Base-by-base conservation (phyloP, 2,329 filamentous ascomycete species). In the Fusarium sp. region DNA sequence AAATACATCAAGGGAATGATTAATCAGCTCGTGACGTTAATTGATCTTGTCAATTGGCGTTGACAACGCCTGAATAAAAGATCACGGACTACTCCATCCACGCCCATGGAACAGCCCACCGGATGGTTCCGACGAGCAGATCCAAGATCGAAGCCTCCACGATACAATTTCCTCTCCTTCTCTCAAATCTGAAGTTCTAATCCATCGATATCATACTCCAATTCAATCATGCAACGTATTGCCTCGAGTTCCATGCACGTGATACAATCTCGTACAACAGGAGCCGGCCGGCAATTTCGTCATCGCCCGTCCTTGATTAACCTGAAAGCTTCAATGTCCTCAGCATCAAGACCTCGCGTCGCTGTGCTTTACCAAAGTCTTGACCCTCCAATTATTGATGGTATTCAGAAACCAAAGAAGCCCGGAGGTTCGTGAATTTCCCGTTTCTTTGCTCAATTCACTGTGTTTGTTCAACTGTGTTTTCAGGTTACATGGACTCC, bases 361-460 rank as follows among this genome's bases (percentile, higher is more conserved):
- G 85, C 85, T 8, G 79, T 87, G 0, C 73, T 87, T 3, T 84
- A 84, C 59, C 85, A 87, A 74, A 84, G 80, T 7, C 79, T 86
- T 49, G 81, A 85, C 4, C 83, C 84, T 7, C 85, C 86, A 1
- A 38, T 84, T 7, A 83, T 87, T 53, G 82, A 85, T 59, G 85
- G 85, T 4, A 81, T 84, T 7, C 78, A 77, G 20, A 88, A 87
- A 65, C 85, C 85, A 3, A 83, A 79, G 72, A 87, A 88, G 63
- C 85, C 85, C 18, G 84, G 84, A 57, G 70, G 73, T 69, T 33
- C 22, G 38, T 33, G 17, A 13, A 29, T 22, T 47, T 39, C 18
- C 7, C 18, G 9, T 18, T 52, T 13, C 33, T 36, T 20, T 52
- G 20, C 33, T 18, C 13, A 9, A 27, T n/a, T 39, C 14, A n/a